Percentiles rank a stretch among this genome's conserved stretches.
Evolutionary conservation across 305 asterid genomes (phyloP).

Genomic region (Solanum aculeatissimum): DNA sequence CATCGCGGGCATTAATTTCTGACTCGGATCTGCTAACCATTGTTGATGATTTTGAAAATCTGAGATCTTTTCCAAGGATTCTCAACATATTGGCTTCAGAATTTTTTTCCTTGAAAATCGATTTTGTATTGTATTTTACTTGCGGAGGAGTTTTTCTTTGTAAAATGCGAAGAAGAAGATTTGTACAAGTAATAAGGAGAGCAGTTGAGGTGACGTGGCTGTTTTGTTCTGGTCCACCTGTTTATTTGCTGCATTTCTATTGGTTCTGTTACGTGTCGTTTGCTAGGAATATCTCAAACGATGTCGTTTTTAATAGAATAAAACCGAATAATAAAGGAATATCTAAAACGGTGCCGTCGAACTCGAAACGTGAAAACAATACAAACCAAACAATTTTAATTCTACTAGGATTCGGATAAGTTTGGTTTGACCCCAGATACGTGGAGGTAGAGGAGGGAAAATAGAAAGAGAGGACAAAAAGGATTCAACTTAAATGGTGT

Average conservation of each 20-base stretch:
- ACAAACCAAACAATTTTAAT: not conserved
- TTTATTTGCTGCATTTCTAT: not conserved
- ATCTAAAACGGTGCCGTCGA: not conserved
- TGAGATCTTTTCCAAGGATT: slow-evolving; percentile 21
- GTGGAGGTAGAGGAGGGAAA: not conserved
- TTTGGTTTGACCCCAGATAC: not conserved
- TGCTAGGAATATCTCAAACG: not conserved
- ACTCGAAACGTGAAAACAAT: not conserved
- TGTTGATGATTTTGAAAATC: slow-evolving; percentile 11
- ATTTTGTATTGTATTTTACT: not conserved
- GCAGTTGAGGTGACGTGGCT: not conserved
- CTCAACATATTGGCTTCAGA: slow-evolving; percentile 27
- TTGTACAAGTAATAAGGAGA: not conserved
- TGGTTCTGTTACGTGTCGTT: not conserved
- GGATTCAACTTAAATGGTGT: not conserved
- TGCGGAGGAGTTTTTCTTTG: not conserved
- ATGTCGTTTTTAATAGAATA: not conserved
- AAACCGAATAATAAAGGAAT: not conserved
- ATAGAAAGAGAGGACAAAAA: too few relatives aligned
- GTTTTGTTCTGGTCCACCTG: not conserved
- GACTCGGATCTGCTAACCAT: slow-evolving; percentile 21
- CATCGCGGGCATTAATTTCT: slow-evolving; percentile 11
- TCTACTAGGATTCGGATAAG: not conserved
- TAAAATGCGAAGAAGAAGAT: not conserved
- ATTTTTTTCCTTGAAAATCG: not conserved